phyloP scores from a whole-genome alignment of 1,284 basidiomycete species.

The Boletus semigastroideus region DNA sequence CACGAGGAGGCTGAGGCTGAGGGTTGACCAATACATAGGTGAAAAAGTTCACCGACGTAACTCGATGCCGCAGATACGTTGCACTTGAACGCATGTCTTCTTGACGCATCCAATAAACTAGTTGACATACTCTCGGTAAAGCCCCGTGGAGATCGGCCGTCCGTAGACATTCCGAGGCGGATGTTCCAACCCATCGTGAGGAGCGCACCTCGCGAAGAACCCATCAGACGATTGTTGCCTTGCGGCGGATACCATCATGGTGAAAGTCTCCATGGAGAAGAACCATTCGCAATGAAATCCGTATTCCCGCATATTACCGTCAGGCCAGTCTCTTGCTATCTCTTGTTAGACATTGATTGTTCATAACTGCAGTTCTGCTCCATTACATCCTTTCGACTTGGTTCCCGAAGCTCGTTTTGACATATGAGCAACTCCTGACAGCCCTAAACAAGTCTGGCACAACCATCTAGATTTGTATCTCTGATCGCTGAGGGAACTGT shows the following conservation, averaged over 20 bases:
- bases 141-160: neutral
- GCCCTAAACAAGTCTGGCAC: neutral
- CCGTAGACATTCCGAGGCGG: no score
- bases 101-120: neutral
- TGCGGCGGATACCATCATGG: neutral
- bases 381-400: neutral
- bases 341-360: neutral
- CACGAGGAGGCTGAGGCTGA: neutral
- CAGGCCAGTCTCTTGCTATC: neutral
- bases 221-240: neutral
- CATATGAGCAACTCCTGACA: neutral
- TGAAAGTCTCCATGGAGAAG: neutral
- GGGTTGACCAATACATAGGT: neutral
- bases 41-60: no score
- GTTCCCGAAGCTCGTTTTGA: neutral
- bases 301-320: neutral
- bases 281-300: neutral
- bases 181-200: neutral
- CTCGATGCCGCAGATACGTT: no score
- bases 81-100: neutral
- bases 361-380: neutral
- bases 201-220: neutral
- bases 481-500: no score
- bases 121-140: neutral
- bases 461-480: no score